phyloP scores from a whole-genome alignment of 2,329 filamentous ascomycete genomes.

The Clonostachys rosea region DNA sequence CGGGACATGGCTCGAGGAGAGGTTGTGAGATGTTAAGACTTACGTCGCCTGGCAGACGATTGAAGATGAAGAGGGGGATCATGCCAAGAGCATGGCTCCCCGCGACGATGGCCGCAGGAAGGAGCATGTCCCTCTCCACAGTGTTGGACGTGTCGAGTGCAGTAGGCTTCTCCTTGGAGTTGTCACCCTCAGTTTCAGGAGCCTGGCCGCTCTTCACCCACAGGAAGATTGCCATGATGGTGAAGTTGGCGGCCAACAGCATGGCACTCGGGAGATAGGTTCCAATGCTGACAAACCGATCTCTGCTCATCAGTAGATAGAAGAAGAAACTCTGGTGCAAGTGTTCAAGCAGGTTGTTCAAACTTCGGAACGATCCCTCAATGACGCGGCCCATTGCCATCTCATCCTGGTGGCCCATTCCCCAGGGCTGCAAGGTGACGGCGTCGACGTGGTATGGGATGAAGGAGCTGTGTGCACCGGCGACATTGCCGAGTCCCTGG shows the following conservation, averaged over 20 bases:
- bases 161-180: conserved; percentile 21
- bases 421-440: conserved; percentile 85
- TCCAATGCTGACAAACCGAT: conserved; percentile 95
- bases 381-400: conserved; percentile 89
- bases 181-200: conserved; percentile 5
- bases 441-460: conserved; percentile 98
- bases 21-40: conserved; percentile 17
- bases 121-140: conserved; percentile 61
- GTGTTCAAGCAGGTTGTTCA: conserved; percentile 96
- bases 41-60: conserved; percentile 64
- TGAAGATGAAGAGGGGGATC: conserved; percentile 83
- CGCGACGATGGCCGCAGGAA: conserved; percentile 70
- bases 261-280: conserved; percentile 98
- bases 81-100: conserved; percentile 72
- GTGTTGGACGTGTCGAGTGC: conserved; percentile 12
- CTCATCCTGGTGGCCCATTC: conserved; percentile 93
- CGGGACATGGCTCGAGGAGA: background rate
- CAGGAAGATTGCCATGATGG: conserved; percentile 88
- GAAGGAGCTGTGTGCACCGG: conserved; percentile 89
- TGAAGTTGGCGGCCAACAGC: conserved; percentile 91
- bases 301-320: conserved; percentile 86
- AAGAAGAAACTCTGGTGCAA: conserved; percentile 99
- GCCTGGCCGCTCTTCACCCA: conserved; percentile 81
- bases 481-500: conserved; percentile 69
- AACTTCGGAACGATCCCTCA: conserved; percentile 84